These are phyloP conservation scores for Sporopachydermia cereana DNA, from an alignment of 1,139 yeast species.

Conservation along the genomic window DNA sequence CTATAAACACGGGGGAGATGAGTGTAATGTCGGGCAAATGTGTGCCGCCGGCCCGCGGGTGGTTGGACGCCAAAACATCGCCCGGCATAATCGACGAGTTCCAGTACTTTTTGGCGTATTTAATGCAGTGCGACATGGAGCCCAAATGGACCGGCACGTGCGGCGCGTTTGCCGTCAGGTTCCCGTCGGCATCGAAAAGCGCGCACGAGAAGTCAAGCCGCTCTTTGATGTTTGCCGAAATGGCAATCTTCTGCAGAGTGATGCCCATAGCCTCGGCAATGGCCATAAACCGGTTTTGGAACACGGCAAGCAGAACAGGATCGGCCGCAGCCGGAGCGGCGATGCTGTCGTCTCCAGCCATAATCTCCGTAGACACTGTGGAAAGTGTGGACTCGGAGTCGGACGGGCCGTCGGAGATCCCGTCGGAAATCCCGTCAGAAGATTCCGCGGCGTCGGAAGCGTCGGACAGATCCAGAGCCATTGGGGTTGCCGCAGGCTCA, in stretches of 20 bases:
- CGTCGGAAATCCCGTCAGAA: background rate
- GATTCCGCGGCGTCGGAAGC: background rate
- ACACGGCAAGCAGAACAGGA: slow-evolving; percentile 65
- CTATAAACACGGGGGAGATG: slow-evolving; percentile 49
- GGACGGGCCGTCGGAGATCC: background rate
- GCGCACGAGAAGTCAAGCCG: slow-evolving; percentile 82
- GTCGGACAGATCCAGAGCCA: too few relatives aligned
- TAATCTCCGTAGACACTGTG: too few relatives aligned
- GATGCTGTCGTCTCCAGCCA: too few relatives aligned
- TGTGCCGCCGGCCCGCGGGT: slow-evolving; percentile 73
- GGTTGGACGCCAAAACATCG: slow-evolving; percentile 68
- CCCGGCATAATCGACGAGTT: slow-evolving; percentile 47
- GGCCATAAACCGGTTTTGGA: slow-evolving; percentile 78
- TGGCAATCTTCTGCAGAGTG: slow-evolving; percentile 67
- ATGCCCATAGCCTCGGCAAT: slow-evolving; percentile 87
- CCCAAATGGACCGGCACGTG: slow-evolving; percentile 84
- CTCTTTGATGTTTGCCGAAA: slow-evolving; percentile 79
- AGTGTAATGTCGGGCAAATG: slow-evolving; percentile 73
- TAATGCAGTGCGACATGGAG: slow-evolving; percentile 79
- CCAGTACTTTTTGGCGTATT: slow-evolving; percentile 56
- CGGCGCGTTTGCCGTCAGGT: slow-evolving; percentile 76
- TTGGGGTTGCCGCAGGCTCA: too few relatives aligned
- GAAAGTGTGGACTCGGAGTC: too few relatives aligned
- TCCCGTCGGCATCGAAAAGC: slow-evolving; percentile 61
- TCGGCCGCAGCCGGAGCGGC: slow-evolving; percentile 31